Base-by-base conservation (phyloP, 2,329 filamentous ascomycete species). In the Mycosphaerella arachidis region DNA sequence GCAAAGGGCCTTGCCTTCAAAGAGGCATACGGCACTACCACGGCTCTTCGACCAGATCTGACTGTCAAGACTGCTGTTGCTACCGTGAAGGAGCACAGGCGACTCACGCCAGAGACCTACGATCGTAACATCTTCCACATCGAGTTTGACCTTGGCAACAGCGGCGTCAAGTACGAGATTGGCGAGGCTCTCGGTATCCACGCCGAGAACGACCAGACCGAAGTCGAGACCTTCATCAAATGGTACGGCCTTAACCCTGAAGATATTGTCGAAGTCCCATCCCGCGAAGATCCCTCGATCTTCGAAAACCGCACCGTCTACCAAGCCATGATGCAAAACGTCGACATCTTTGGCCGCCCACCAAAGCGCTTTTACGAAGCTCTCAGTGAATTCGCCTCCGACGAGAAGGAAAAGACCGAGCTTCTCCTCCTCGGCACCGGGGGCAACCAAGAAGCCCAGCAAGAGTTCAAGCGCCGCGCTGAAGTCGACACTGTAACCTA, bases 111-210 rank as follows among this genome's bases (percentile, higher is more conserved):
- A 3, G 71, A 77, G 27, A 89, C 87, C 33, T 99, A 99, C 73
- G 92, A 97, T 76, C 91, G 94, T 69, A 97, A 99, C 82, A 97
- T 99, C 77, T 99, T 99, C 88, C 94, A 99, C 79, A 97, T 99
- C 64, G 94, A 99, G 78, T 99, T 99, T 71, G 94, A 97, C 72
- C 85, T 99, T 27, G 93, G 93, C 62, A 78, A 88, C 70, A 96
- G 93, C 35, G 93, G 92, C 43, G 86, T 99, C 65, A 96, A 86
- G 46, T 99, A 99, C 79, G 91, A 96, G 73, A 97, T 99, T 70
- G 94, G 94, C 59, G 94, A 99, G 79, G 94, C 94, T 51, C 87
- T 99, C 18, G 94, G 94, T 66, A 92, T 99, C 64, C 94, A 99
- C 75, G 91, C 92, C 6, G 91, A 97, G 77, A 99, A 99, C 76